Conservation (phyloP, 352 stramenopile species). For the Phytophthora multivora region DNA sequence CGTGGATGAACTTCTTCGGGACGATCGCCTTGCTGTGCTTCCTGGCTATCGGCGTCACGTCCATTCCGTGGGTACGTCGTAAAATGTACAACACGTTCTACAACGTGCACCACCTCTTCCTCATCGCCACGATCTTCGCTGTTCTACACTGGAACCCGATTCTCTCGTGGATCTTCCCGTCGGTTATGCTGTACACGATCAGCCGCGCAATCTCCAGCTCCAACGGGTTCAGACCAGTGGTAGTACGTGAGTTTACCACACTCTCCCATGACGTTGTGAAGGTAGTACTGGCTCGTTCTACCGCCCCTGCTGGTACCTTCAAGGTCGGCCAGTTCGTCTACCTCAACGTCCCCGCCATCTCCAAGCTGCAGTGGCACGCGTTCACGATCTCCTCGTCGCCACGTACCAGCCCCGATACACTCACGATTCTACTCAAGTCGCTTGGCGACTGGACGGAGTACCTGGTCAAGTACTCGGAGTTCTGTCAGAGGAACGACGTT, state of each 20-base stretch:
- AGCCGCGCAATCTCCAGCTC: constrained; percentile 39
- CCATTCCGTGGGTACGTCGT: constrained; percentile 45
- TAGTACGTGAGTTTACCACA: constrained; percentile 34
- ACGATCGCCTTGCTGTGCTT: constrained; percentile 42
- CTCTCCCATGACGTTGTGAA: constrained; percentile 38
- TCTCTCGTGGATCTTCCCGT: constrained; percentile 46
- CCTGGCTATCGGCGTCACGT: constrained; percentile 45
- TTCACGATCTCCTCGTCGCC: constrained; percentile 58
- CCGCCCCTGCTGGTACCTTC: constrained; percentile 17
- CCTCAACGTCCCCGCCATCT: constrained; percentile 46
- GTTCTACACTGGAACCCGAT: constrained; percentile 47
- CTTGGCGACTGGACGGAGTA: constrained; percentile 52
- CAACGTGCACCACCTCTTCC: constrained; percentile 50
- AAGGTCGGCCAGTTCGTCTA: constrained; percentile 54
- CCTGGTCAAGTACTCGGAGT: constrained; percentile 38
- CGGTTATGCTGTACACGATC: constrained; percentile 44
- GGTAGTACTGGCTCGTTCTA: constrained; percentile 35
- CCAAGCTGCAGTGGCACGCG: constrained; percentile 54
- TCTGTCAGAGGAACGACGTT: constrained; percentile 28
- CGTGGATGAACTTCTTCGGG: constrained; percentile 60
- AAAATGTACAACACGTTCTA: constrained; percentile 56
- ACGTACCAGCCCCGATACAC: constrained; percentile 15
- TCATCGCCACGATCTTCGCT: constrained; percentile 43
- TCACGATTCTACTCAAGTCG: constrained; percentile 53
- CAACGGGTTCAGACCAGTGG: constrained; percentile 37